Base-by-base conservation (phyloP, 108 stramenopile species). In the Mayamaea pseudoterrestris region DNA sequence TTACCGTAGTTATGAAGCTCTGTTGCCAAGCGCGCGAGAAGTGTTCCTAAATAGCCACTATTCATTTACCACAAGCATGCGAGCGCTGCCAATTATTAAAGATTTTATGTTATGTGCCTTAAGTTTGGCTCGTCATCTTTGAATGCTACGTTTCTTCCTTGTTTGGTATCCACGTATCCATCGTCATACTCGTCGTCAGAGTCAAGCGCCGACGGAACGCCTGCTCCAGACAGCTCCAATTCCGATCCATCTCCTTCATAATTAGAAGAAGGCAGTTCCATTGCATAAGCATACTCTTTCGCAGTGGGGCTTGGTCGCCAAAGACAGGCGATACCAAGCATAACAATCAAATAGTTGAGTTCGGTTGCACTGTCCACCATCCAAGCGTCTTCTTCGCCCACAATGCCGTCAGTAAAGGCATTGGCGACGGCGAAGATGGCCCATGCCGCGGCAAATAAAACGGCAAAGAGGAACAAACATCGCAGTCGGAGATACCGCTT, bases 211-310 rank as follows among this genome's bases (percentile, higher is more conserved):
- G 69, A 63, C 22, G 69, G 62, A 27, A 67, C 62, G 8, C n/a
- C n/a, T 9, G 47, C 58, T 3, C 27, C 53, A 27, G 57, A 41
- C 20, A 59, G 32, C 27, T 58, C 58, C 27, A 60, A 31, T 12
- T 61, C 65, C 44, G 58, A 60, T 26, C 47, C 68, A 28, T 65
- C 66, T 2, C 67, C 78, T 30, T 44, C 53, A 6, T 36, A 29
- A 24, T 64, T 34, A 9, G 76, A 40, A 3, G 82, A 64, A n/a
- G n/a, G 37, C 2, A 90, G 67, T 53, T 90, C 80, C 88, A 90
- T 90, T 21, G 85, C 88, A 57, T 68, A 90, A 3, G 88, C 88
- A 49, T 77, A 85, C 35, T 86, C 79, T 45, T 83, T 83, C 0
- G 89, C 89, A 46, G 63, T 80, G 11, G 73, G 57, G 39, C 77